A percentile compares a stretch with the other conserved stretches of the same genome.
Conservation (phyloP, 371 early-diverging fungal species). For the Mortierella sp. region DNA sequence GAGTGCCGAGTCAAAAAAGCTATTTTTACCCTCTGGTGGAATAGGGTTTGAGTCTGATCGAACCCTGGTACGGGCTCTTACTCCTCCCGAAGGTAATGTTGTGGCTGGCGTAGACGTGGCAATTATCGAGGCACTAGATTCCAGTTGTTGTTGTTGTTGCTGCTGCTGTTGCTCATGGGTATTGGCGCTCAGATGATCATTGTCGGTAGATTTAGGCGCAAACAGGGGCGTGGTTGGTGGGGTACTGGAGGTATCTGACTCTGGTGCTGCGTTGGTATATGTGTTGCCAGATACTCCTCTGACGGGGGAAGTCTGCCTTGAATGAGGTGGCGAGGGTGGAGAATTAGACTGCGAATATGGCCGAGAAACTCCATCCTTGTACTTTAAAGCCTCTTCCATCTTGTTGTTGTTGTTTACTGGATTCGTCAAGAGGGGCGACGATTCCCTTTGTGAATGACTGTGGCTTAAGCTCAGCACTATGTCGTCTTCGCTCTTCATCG, state of each 20-base stretch:
- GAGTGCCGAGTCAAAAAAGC: constrained; percentile 39
- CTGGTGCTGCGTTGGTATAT: constrained; percentile 3
- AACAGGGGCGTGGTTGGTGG: constrained; percentile 41
- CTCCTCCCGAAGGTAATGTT: not conserved
- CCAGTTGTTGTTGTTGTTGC: too few relatives aligned
- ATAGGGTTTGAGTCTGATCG: constrained; percentile 27
- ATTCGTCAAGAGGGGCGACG: not conserved
- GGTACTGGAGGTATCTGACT: constrained; percentile 19
- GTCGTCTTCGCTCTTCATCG: constrained; percentile 8
- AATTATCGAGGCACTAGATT: not conserved
- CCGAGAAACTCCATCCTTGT: not conserved
- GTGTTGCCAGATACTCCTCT: not conserved
- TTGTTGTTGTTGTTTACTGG: not conserved
- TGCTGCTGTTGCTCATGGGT: too few relatives aligned
- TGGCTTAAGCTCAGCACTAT: not conserved
- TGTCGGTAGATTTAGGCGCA: not conserved
- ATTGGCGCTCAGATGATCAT: not conserved
- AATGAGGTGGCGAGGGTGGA: constrained; percentile 44
- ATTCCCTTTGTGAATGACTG: not conserved
- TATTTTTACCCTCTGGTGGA: constrained; percentile 13
- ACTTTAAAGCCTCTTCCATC: not conserved
- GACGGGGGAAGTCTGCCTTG: constrained; percentile 31
- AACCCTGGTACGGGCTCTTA: constrained; percentile 21
- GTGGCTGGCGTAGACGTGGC: not conserved
- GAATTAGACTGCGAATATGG: constrained; percentile 3